Evolutionary conservation across 192 early-diverging fungal species (phyloP), one percentile per base, ranked within the genome.

Genomic region (Entomortierella parvispora): DNA sequence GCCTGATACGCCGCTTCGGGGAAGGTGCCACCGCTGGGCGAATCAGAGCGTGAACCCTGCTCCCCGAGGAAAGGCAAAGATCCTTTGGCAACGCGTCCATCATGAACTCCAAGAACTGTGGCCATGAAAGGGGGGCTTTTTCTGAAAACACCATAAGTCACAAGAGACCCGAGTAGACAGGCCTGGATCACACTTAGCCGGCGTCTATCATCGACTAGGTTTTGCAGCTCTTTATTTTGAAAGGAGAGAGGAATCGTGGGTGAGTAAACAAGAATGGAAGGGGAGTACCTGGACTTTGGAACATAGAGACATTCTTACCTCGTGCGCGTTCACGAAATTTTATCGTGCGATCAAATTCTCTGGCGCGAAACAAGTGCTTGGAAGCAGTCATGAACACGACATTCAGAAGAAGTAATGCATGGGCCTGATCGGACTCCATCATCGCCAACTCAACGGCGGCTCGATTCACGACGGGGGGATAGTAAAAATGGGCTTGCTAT

Each of bases 301-400:
- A n/a, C n/a, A n/a, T n/a, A n/a, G n/a, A n/a, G n/a, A n/a, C n/a
- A n/a, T 32, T 17, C 31, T 42, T 58, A 71, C 69, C 61, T 71
- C 51, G 40, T 40, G 62, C 55, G 29, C 69, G 69, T 49, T 71
- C 61, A 11, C 69, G 59, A 37, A 71, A 71, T 53, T 57, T 50
- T 33, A 71, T 62, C 15, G 69, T 61, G 3, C 69, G 69, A 11
- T 58, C 56, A 15, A 63, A 62, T 23, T 71, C 69, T 4, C 46
- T 63, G 9, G 23, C n/a, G 42, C 61, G 44, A 12, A n/a, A 45
- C 17, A 71, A 34, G 44, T 71, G 69, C 55, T 58, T 71, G 29
- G 60, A 71, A 23, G 69, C 69, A 11, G 47, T 50, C 69, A 71
- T 71, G 47, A 71, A 71, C 2, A 71, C 22, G 20, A 63, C 62